Evolutionary conservation across 2,329 filamentous ascomycete genomes (phyloP).

Genomic region (Fusarium buharicum): DNA sequence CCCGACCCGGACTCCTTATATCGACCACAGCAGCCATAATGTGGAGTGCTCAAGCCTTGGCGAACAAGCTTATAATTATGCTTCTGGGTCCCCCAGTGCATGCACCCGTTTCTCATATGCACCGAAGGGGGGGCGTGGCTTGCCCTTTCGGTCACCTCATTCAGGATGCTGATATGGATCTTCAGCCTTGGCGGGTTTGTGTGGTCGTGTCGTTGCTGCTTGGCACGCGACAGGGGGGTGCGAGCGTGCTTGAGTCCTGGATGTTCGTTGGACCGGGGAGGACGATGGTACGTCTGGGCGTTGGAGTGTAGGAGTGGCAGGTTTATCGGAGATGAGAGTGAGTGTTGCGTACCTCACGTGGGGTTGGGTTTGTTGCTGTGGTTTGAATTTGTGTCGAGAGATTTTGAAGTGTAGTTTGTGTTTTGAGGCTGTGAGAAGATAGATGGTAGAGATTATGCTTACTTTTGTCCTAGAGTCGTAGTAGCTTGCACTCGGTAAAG

Average conservation of each 20-base stretch:
- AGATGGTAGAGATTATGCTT: no score
- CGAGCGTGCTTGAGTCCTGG: slow-evolving; percentile 31
- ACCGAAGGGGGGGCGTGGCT: neutral
- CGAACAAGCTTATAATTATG: slow-evolving; percentile 46
- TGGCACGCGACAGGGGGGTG: slow-evolving; percentile 23
- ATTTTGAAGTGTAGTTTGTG: no score
- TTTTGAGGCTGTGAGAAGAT: no score
- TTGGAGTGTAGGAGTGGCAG: neutral
- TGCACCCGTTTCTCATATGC: neutral
- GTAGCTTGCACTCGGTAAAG: no score
- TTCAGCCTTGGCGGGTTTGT: slow-evolving; percentile 23
- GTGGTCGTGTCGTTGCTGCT: slow-evolving; percentile 9
- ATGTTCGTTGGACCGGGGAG: slow-evolving; percentile 30
- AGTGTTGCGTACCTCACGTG: neutral
- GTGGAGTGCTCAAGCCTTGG: slow-evolving; percentile 34
- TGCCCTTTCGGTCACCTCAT: slow-evolving; percentile 5
- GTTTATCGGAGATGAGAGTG: neutral
- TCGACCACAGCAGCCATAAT: slow-evolving; percentile 23
- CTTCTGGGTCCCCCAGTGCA: slow-evolving; percentile 28
- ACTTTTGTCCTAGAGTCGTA: no score
- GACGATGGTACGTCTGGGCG: neutral
- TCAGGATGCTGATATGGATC: slow-evolving; percentile 10
- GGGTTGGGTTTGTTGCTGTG: no score
- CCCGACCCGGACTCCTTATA: slow-evolving; percentile 36
- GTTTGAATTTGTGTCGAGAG: no score